Evolutionary conservation across 1,139 yeast genomes (phyloP).

Genomic region (Geotrichum phurueaensis): DNA sequence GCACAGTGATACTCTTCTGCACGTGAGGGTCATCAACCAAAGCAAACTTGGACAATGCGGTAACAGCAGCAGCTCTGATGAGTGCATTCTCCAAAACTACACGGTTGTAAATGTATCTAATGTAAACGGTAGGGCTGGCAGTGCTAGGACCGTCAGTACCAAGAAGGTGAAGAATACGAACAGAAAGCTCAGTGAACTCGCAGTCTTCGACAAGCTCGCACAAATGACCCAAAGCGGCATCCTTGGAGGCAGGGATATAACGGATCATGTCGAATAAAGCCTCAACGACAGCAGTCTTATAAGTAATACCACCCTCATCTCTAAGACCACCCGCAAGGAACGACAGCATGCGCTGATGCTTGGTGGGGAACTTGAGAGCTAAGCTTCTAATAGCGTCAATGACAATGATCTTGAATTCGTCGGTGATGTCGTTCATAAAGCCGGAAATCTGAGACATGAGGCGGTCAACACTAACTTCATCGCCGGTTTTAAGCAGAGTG

Average conservation of each 20-base stretch:
- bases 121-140: constrained; percentile 79
- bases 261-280: constrained; percentile 87
- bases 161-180: constrained; percentile 79
- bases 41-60: constrained; percentile 88
- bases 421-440: constrained; percentile 89
- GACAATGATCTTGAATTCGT: constrained; percentile 90
- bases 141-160: constrained; percentile 95
- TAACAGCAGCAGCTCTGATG: constrained; percentile 92
- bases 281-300: constrained; percentile 83
- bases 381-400: constrained; percentile 90
- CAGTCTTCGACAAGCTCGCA: constrained; percentile 98
- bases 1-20: constrained; percentile 62
- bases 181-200: constrained; percentile 89
- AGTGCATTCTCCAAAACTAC: constrained; percentile 93
- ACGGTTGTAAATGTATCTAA: constrained; percentile 93
- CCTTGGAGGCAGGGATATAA: constrained; percentile 82
- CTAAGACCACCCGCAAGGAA: constrained; percentile 81
- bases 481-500: constrained; percentile 90
- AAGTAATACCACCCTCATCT: constrained; percentile 79
- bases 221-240: constrained; percentile 74
- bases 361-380: constrained; percentile 88
- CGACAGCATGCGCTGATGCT: constrained; percentile 73
- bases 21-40: constrained; percentile 66
- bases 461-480: constrained; percentile 83
- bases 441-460: constrained; percentile 81